A percentile compares a stretch with the other conserved stretches of the same genome.
phyloP scores from a whole-genome alignment of 1,139 yeast genomes.

The Kurtzmaniella quercitrusa region DNA sequence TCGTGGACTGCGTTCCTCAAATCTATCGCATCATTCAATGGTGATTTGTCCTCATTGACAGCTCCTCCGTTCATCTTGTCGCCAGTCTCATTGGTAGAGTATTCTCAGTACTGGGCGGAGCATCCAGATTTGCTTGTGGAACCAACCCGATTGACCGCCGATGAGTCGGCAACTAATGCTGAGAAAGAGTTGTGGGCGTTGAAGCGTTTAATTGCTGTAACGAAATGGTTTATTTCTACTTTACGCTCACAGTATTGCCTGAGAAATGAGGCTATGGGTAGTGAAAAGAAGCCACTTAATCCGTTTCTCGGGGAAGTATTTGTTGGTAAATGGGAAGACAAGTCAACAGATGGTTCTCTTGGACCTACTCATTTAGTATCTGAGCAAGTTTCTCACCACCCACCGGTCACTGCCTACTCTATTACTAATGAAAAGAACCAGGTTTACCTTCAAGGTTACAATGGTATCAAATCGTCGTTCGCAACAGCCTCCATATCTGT shows the following conservation, averaged over 20 bases:
- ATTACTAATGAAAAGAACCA: constrained; percentile 68
- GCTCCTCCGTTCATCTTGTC: constrained; percentile 98
- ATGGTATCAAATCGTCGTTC: constrained; percentile 81
- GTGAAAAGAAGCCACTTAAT: constrained; percentile 93
- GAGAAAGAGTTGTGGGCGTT: constrained; percentile 51
- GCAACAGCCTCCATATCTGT: constrained; percentile 72
- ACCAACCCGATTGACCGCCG: constrained; percentile 49
- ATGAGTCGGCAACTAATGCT: constrained; percentile 31
- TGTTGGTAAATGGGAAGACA: constrained; percentile 78
- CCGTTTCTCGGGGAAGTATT: constrained; percentile 93
- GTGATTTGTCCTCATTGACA: constrained; percentile 87
- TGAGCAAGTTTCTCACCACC: constrained; percentile 95
- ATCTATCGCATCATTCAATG: constrained; percentile 90
- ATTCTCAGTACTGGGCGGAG: constrained; percentile 91
- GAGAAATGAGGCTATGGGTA: constrained; percentile 83
- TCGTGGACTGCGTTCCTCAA: constrained; percentile 87
- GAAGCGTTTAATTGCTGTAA: constrained; percentile 71
- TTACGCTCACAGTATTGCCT: constrained; percentile 91
- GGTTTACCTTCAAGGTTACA: constrained; percentile 77
- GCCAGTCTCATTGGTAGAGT: constrained; percentile 84
- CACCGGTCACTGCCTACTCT: constrained; percentile 89
- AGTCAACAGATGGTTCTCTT: constrained; percentile 34
- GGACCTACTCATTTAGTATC: constrained; percentile 76
- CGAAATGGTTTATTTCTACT: constrained; percentile 88
- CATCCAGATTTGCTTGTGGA: constrained; percentile 79